These are phyloP conservation scores for Scedosporium apiospermum DNA, from an alignment of 2,329 filamentous ascomycete species.

Conservation along the genomic window DNA sequence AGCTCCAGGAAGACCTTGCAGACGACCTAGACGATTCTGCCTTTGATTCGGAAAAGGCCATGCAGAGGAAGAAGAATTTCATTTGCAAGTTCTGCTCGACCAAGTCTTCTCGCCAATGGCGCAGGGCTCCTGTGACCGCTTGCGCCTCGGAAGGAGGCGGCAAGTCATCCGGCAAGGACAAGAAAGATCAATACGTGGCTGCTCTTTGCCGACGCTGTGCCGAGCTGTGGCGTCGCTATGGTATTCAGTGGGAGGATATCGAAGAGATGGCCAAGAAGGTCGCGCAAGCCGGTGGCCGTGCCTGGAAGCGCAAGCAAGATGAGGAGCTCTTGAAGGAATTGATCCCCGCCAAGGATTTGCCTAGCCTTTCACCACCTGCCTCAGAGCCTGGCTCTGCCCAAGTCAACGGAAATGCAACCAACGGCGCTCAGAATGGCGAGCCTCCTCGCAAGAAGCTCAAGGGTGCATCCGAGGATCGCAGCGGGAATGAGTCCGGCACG, in stretches of 20 bases:
- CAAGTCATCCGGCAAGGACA: conserved; percentile 60
- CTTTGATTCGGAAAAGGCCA: conserved; percentile 82
- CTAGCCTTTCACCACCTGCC: conserved; percentile 8
- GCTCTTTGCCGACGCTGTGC: conserved; percentile 87
- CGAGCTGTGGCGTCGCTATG: conserved; percentile 90
- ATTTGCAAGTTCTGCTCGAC: conserved; percentile 89
- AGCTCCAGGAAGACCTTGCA: conserved; percentile 84
- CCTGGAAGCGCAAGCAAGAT: conserved; percentile 82
- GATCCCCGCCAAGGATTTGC: conserved; percentile 48
- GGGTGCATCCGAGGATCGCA: conserved; percentile 32
- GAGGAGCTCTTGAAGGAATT: conserved; percentile 79
- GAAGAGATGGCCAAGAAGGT: conserved; percentile 89
- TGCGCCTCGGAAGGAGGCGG: conserved; percentile 53
- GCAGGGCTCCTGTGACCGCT: conserved; percentile 71
- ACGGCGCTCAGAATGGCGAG: conserved; percentile 25
- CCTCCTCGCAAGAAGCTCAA: conserved; percentile 60
- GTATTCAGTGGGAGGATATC: conserved; percentile 87
- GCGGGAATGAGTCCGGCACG: conserved; percentile 32
- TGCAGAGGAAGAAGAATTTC: conserved; percentile 69
- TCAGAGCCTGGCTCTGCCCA: conserved; percentile 7
- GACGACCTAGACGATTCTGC: conserved; percentile 91
- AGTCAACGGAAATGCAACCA: background rate
- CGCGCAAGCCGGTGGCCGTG: conserved; percentile 65
- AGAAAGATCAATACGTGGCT: conserved; percentile 62
- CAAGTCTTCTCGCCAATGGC: conserved; percentile 78